Base-by-base conservation (phyloP, 1,139 yeast species). In the Nadsonia starkeyi-henricii region DNA sequence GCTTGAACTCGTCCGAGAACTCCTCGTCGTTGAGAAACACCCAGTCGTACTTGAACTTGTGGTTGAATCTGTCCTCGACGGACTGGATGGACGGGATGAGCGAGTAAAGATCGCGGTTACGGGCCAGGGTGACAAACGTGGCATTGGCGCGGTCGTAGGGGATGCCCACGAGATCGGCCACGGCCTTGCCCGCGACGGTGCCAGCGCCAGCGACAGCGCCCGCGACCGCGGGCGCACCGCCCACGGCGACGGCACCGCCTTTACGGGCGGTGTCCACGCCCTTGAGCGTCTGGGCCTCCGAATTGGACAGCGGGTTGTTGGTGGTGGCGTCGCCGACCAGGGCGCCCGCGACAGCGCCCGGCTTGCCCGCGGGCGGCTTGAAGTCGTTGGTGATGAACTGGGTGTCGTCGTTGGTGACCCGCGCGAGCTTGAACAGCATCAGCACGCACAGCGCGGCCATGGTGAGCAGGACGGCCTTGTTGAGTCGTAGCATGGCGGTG, bases 51-150 rank as follows among this genome's bases (percentile, higher is more conserved):
- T 79, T 74, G 62, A 64, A 81, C 48, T 74, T 66, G 50, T 67
- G 59, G 65, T 85, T 85, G 67, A 85, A 85, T 45, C 91, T 71
- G 58, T 77, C 80, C 65, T 85, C 89, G 39, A 83, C 74, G 45
- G 74, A 69, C 49, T 75, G 72, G 44, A 85, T 77, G 3, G 93
- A 76, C 47, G 69, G 72, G 19, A 81, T 61, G 49, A 84, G 65
- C 3, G 70, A 74, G 60, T 70, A 70, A 37, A 84, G 61, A 55
- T 85, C 95, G 13, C 68, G 61, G 62, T 85, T 84, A 54, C 91
- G 70, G 42, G 85, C 89, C 50, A 86, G 66, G 12, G 88, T 75
- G 50, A 85, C 79, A 57, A 85, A 77, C 0, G 89, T 79, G 2
- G 91, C 93, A 55, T 76, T 78, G 43, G 48, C 48, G 1, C 48